These are phyloP conservation scores for Sphaerobolus stellatus DNA, from an alignment of 1,284 basidiomycete genomes.

Conservation along the genomic window DNA sequence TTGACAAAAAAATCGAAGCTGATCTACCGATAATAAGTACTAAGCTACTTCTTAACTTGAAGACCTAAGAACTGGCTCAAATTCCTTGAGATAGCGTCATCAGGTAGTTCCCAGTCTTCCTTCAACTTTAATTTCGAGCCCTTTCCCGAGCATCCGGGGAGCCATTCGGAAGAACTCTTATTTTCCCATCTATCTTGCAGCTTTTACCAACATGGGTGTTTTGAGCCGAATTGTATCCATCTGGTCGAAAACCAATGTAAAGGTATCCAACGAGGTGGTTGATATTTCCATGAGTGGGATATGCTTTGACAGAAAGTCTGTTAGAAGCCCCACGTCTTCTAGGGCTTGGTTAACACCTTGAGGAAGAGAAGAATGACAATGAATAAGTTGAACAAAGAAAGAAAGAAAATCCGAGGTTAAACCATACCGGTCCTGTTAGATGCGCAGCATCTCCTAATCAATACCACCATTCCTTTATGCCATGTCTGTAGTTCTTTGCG, in stretches of 20 bases:
- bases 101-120: conserved; percentile 2
- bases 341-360: conserved; percentile 52
- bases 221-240: conserved; percentile 35
- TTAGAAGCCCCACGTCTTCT: conserved; percentile 44
- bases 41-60: no score
- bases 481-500: conserved; percentile 43
- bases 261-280: conserved; percentile 27
- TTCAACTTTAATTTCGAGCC: background rate
- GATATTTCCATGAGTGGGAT: conserved; percentile 24
- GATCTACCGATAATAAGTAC: no score
- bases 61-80: no score
- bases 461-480: conserved; percentile 33
- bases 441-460: conserved; percentile 12
- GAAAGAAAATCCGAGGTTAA: background rate
- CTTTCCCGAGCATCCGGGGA: background rate
- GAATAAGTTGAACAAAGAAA: no score
- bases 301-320: conserved; percentile 35
- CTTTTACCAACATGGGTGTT: conserved; percentile 35
- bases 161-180: conserved; percentile 7
- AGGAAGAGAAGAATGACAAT: background rate
- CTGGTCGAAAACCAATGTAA: conserved; percentile 33
- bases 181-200: conserved; percentile 38
- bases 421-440: conserved; percentile 6
- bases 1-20: no score
- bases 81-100: background rate